Base-by-base conservation (phyloP, 2,329 filamentous ascomycete species). In the Pleomassaria siparia region DNA sequence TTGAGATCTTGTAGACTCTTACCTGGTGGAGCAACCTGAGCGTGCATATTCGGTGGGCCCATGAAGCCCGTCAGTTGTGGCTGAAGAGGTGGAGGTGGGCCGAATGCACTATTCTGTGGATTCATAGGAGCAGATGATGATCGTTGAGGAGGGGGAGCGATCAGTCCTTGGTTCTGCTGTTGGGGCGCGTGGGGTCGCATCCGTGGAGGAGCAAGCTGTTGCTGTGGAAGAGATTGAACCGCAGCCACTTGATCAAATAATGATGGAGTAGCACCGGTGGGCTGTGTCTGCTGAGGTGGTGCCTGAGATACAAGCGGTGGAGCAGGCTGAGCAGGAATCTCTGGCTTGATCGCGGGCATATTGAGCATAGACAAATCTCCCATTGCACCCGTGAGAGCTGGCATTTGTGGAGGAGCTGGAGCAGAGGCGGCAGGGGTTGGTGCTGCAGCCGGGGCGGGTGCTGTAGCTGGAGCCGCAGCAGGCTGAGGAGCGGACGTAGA, bases 101-200 rank as follows among this genome's bases (percentile, higher is more conserved):
- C 81, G 67, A 95, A 94, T 4, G 78, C 80, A 69, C 80, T 91
- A 37, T 84, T 84, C 64, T 67, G 64, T 30, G 64, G 86, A 44
- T 90, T 88, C 67, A 90, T 88, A 21, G 94, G 92, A 30, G 94
- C 92, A 32, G 92, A 96, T 11, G 94, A 79, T 7, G 94, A 87
- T 51, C 94, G 82, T 43, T 85, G 82, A 10, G 91, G 90, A 15
- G 88, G 90, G 7, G 91, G 90, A 40, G 86, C 81, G 52, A 91
- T 82, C 29, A 95, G 76, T 15, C 81, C 77, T 41, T 64, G 75
- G n/a, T 44, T 63, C 57, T 82, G 79, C 48, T 82, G 80, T 51
- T 86, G 84, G 40, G 89, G 88, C 29, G 86, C 80, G 49, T 83
- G 75, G 36, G 90, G 91, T 53, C 90, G 79, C 67, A 89, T 86